These are phyloP conservation scores for Erodium moschatum DNA, from an alignment of 441 rosid genomes.

Conservation along the genomic window DNA sequence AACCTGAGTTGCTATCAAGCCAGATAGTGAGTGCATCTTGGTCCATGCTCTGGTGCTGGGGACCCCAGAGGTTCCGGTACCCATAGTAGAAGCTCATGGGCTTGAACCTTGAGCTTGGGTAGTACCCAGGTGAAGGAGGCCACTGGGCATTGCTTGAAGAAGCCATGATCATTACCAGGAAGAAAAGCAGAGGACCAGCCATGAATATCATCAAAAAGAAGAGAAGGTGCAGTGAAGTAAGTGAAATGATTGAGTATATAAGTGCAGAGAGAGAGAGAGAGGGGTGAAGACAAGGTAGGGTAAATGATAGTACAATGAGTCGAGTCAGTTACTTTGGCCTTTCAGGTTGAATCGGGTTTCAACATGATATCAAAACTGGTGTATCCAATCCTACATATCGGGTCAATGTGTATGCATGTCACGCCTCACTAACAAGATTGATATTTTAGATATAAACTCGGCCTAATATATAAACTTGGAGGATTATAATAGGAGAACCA, in stretches of 20 bases:
- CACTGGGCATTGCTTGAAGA: constrained; percentile 43
- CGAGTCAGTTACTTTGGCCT: no score
- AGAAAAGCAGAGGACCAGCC: constrained; percentile 31
- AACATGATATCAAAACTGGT: no score
- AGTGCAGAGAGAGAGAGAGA: background rate
- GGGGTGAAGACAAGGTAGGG: background rate
- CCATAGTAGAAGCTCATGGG: constrained; percentile 60
- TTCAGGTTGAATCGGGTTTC: no score
- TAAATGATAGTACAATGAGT: no score
- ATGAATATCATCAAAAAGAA: constrained; percentile 21
- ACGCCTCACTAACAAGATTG: no score
- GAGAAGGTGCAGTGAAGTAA: background rate
- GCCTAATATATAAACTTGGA: no score
- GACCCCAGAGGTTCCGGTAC: constrained; percentile 77
- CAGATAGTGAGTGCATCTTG: constrained; percentile 61
- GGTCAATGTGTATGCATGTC: no score
- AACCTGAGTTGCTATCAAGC: constrained; percentile 80
- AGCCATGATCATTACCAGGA: constrained; percentile 22
- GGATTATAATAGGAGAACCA: no score
- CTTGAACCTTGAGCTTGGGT: constrained; percentile 73
- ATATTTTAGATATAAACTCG: no score
- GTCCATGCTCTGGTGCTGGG: constrained; percentile 57
- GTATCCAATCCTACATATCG: no score
- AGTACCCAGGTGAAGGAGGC: constrained; percentile 87
- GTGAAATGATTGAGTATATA: constrained; percentile 1